Percentiles rank a stretch among this genome's conserved stretches.
phyloP scores from a whole-genome alignment of 495 filamentous ascomycete genomes.

The Xylaria scruposa region DNA sequence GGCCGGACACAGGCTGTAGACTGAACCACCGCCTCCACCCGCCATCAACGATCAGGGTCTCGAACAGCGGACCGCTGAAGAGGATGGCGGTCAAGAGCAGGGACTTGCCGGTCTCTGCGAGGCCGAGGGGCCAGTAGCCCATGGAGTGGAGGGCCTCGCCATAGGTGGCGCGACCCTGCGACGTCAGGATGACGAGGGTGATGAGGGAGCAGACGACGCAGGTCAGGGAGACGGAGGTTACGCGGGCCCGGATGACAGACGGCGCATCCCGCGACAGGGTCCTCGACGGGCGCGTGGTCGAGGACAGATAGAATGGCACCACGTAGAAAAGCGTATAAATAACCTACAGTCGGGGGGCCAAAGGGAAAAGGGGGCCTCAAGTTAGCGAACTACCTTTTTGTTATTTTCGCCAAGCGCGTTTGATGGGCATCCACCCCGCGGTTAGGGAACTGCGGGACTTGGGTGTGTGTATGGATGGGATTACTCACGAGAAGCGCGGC shows the following conservation, averaged over 20 bases:
- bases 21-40: constrained; percentile 71
- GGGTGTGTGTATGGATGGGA: neutral
- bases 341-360: constrained; percentile 53
- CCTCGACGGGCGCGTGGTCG: constrained; percentile 79
- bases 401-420: constrained; percentile 12
- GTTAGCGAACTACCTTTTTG: neutral
- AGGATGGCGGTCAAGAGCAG: constrained; percentile 76
- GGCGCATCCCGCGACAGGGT: constrained; percentile 86
- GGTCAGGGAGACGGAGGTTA: constrained; percentile 76
- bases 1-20: constrained; percentile 38
- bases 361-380: neutral
- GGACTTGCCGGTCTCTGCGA: constrained; percentile 63
- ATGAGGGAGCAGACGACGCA: constrained; percentile 65
- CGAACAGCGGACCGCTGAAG: constrained; percentile 85
- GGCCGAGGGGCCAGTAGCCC: constrained; percentile 76
- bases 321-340: constrained; percentile 87
- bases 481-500: constrained; percentile 42
- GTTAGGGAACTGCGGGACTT: constrained; percentile 12
- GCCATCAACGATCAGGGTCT: constrained; percentile 71
- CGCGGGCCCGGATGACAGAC: constrained; percentile 85
- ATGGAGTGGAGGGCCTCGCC: constrained; percentile 66
- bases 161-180: constrained; percentile 40
- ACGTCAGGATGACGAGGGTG: constrained; percentile 66
- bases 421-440: constrained; percentile 16
- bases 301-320: constrained; percentile 85